Percentiles rank a stretch among this genome's conserved stretches.
These are phyloP conservation scores for Solanum lycopersicoides DNA, from an alignment of 257 asterid species.

Conservation along the genomic window DNA sequence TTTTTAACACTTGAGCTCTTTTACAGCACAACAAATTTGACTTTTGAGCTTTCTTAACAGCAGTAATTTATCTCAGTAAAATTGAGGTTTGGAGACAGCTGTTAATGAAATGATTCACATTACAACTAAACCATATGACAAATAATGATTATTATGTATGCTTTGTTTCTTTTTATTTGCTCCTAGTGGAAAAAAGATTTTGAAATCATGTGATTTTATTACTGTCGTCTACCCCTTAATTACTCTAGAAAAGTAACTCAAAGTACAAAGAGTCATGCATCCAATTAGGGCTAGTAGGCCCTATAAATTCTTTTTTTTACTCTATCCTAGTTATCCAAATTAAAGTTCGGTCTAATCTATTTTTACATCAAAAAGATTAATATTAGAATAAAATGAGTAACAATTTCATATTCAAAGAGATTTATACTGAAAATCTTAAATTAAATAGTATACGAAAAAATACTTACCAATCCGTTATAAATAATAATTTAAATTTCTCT, in stretches of 20 bases:
- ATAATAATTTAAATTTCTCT: neutral
- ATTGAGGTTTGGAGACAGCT: neutral
- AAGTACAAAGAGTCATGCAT: neutral
- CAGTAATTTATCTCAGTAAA: neutral
- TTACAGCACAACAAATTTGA: neutral
- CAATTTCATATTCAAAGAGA: rapidly evolving
- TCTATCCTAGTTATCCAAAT: rapidly evolving
- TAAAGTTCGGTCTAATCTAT: too few species aligned
- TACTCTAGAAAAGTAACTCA: neutral
- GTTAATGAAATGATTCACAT: neutral
- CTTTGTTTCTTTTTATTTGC: neutral
- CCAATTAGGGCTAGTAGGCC: neutral
- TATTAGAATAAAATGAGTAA: too few species aligned
- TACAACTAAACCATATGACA: neutral
- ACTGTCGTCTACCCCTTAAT: neutral
- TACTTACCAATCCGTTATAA: neutral
- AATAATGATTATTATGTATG: neutral
- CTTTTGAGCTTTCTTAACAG: neutral
- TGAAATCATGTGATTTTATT: neutral
- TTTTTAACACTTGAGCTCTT: neutral
- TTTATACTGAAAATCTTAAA: too few species aligned
- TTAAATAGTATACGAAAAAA: rapidly evolving
- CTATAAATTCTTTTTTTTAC: neutral
- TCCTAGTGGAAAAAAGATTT: neutral
- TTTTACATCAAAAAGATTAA: too few species aligned